A percentile compares a stretch with the other conserved stretches of the same genome.
Evolutionary conservation across 345 rosid species (phyloP).

Genomic region (Gossypioides kirkii): DNA sequence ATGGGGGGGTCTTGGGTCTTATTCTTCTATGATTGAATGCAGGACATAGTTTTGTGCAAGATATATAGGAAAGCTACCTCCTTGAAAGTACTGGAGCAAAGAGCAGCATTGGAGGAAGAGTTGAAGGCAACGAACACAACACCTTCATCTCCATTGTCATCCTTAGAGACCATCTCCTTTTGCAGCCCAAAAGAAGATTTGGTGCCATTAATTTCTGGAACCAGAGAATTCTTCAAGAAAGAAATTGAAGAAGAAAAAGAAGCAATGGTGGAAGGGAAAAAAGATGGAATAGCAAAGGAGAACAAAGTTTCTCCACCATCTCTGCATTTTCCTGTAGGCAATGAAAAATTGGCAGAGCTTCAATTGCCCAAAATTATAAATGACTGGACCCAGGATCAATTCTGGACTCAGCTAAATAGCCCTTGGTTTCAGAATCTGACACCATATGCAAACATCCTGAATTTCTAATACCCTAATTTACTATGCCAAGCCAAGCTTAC

Average conservation of each 20-base stretch:
- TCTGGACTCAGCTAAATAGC: slow-evolving; percentile 51
- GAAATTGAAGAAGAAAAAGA: slow-evolving; percentile 27
- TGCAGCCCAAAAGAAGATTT: slow-evolving; percentile 40
- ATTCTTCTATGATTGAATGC: slow-evolving; percentile 8
- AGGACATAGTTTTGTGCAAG: slow-evolving; percentile 89
- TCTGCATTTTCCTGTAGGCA: slow-evolving; percentile 47
- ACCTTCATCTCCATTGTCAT: slow-evolving; percentile 41
- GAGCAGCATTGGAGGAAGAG: slow-evolving; percentile 71
- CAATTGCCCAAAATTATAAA: slow-evolving; percentile 50
- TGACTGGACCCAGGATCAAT: slow-evolving; percentile 73
- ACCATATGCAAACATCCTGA: slow-evolving; percentile 46
- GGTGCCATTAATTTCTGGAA: slow-evolving; percentile 8
- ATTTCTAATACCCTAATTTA: slow-evolving; percentile 28
- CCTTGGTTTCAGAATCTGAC: slow-evolving; percentile 81
- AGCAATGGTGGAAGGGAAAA: not conserved
- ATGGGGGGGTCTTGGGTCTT: too few relatives aligned
- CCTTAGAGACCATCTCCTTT: slow-evolving; percentile 35
- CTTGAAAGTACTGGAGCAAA: slow-evolving; percentile 75
- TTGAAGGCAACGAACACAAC: slow-evolving; percentile 29
- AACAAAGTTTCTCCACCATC: slow-evolving; percentile 22
- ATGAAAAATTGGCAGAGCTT: slow-evolving; percentile 51
- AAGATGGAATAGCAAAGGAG: slow-evolving; percentile 9
- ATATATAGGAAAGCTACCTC: slow-evolving; percentile 91
- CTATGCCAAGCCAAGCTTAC: not conserved
- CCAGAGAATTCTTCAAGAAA: slow-evolving; percentile 32